Base-by-base conservation (phyloP, 768 basidiomycete genomes). In the Panaeolus papilionaceus region DNA sequence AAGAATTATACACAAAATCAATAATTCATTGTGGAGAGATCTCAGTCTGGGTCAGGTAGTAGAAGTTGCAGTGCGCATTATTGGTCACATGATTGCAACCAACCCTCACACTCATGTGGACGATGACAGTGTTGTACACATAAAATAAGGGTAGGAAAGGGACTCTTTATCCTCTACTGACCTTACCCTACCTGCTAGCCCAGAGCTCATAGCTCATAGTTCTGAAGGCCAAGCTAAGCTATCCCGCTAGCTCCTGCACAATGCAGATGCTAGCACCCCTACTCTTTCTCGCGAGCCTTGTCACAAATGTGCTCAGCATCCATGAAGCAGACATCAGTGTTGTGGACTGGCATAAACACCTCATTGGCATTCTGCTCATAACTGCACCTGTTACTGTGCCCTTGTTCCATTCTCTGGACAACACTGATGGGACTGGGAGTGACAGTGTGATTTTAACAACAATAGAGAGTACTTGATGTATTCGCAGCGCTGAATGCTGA, bases 291-390 rank as follows among this genome's bases (percentile, higher is more conserved):
- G 68, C 39, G 42, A 37, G 23, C 47, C 78, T 28, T 61, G 75
- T 44, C 77, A 63, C 64, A 38, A 63, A 9, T 67, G 70, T 40
- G 69, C 79, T 28, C 78, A 89, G 89, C 28, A 78, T 92, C 39
- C 89, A 92, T 67, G 85, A 92, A 73, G 86, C 90, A 26, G 92
- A 95, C 66, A 91, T 88, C 65, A 93, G 93, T 51, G 80, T 92
- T 49, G 85, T 96, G 58, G 95, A 97, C 81, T 98, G 96, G 96
- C 86, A 98, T 78, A 92, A 88, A 71, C 78, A 83, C 14, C 85
- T 92, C 38, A 80, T 94, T 65, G 96, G 96, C 18, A 85, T 91
- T 4, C 93, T 94, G 0, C 81, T 90, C 4, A 77, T 84, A 38
- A 79, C 82, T 9, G 82, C 87, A 2, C 74, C 71, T 0, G 73